These are phyloP conservation scores for Moesziomyces globuligerus DNA, from an alignment of 1,284 basidiomycete species.

Conservation along the genomic window DNA sequence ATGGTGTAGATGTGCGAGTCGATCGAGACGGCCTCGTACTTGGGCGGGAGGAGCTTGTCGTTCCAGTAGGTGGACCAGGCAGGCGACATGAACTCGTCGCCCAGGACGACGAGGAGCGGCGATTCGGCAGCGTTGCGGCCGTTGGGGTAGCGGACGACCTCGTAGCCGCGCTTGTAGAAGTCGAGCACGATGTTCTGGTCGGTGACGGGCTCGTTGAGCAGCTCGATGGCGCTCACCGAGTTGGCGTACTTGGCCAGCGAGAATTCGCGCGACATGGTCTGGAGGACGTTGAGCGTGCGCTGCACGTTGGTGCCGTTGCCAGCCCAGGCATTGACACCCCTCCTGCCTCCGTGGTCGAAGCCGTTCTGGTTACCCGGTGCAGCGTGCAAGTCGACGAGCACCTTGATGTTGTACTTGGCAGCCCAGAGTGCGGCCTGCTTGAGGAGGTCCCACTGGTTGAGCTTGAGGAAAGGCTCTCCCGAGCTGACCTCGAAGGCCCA, in stretches of 20 bases:
- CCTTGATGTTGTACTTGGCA: conserved; percentile 77
- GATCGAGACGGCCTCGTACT: conserved; percentile 77
- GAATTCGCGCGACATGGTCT: conserved; percentile 68
- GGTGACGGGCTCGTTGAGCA: conserved; percentile 61
- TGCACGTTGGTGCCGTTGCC: conserved; percentile 75
- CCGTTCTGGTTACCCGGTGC: conserved; percentile 69
- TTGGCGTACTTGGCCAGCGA: conserved; percentile 46
- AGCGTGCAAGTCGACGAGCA: conserved; percentile 78
- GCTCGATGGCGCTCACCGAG: conserved; percentile 56
- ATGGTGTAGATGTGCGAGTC: conserved; percentile 71
- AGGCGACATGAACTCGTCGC: conserved; percentile 85
- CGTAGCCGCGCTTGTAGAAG: conserved; percentile 57
- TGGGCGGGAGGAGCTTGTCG: conserved; percentile 74
- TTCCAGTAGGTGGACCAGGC: conserved; percentile 73
- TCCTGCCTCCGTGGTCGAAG: conserved; percentile 74
- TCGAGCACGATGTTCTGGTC: conserved; percentile 42
- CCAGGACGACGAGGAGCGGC: conserved; percentile 71
- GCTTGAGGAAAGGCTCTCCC: conserved; percentile 85
- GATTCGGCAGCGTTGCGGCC: conserved; percentile 23
- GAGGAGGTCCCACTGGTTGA: conserved; percentile 75
- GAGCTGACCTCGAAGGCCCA: conserved; percentile 87
- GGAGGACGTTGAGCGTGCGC: conserved; percentile 78
- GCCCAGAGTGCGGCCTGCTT: conserved; percentile 81
- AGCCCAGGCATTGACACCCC: conserved; percentile 77
- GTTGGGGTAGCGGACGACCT: conserved; percentile 52